Conservation (phyloP, 306 rosid species). For the Ormosia semicastrata region DNA sequence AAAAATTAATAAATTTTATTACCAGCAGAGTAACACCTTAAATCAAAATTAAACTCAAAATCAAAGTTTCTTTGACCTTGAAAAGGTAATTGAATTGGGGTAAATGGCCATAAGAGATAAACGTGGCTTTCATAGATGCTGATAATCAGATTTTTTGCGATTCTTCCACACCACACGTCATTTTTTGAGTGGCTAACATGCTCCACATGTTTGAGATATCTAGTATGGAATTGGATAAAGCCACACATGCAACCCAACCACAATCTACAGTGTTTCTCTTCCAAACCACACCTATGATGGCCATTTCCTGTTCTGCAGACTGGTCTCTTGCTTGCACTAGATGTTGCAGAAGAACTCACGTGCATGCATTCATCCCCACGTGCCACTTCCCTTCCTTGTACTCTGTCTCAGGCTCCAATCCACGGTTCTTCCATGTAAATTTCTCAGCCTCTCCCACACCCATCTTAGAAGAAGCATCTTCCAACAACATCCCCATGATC, state of each 20-base stretch:
- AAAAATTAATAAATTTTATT: no score
- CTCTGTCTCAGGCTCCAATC: conserved; percentile 26
- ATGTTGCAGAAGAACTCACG: conserved; percentile 22
- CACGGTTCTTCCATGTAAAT: conserved; percentile 28
- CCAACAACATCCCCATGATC: conserved; percentile 26
- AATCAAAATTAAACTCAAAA: no score
- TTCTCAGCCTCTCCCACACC: conserved; percentile 53
- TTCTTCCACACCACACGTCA: conserved; percentile 31
- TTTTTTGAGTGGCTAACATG: conserved; percentile 10
- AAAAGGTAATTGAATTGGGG: no score
- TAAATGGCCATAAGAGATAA: background rate
- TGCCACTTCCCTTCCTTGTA: conserved; percentile 32
- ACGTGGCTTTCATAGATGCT: conserved; percentile 1
- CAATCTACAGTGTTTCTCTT: background rate
- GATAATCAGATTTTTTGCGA: background rate
- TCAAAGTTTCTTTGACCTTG: background rate
- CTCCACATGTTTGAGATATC: conserved; percentile 36
- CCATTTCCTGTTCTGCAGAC: conserved; percentile 53
- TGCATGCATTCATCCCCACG: conserved; percentile 28
- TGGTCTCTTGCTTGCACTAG: conserved; percentile 43
- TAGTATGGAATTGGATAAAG: conserved; percentile 21
- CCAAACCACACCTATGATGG: conserved; percentile 44
- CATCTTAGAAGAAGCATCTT: conserved; percentile 47
- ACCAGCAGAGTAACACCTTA: no score
- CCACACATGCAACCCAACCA: background rate